Evolutionary conservation across 352 stramenopile genomes (phyloP).

Genomic region (Globisporangium paroecandrum): DNA sequence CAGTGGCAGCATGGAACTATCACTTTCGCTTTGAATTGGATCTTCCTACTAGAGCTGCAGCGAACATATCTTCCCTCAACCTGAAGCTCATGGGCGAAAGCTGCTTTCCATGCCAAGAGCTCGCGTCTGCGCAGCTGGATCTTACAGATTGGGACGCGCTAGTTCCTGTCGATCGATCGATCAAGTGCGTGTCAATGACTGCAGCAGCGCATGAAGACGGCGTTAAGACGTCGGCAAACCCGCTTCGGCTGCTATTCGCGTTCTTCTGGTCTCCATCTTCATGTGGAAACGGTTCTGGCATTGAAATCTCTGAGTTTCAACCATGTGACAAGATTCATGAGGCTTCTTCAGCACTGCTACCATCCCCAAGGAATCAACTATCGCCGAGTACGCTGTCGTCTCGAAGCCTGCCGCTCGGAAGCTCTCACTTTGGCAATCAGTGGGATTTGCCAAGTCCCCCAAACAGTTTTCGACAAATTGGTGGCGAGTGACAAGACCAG

Average conservation of each 20-base stretch:
- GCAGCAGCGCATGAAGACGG: background rate
- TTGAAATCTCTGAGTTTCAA: too few species aligned
- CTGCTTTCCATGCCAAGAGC: background rate
- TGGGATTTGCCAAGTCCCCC: conserved; percentile 6
- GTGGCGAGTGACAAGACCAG: background rate
- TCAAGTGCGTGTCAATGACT: conserved; percentile 2
- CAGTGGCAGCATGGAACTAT: conserved; percentile 15
- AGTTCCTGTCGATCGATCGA: background rate
- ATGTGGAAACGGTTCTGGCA: background rate
- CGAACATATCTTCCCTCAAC: background rate
- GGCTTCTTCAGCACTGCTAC: background rate
- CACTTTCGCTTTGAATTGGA: conserved; percentile 10
- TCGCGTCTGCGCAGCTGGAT: background rate
- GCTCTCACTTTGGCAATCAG: background rate
- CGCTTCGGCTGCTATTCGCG: background rate
- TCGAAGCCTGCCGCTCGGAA: conserved; percentile 4
- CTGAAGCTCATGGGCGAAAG: conserved; percentile 6
- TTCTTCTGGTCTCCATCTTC: conserved; percentile 1
- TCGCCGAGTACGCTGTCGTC: too few species aligned
- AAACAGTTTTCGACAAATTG: background rate
- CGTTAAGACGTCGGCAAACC: too few species aligned
- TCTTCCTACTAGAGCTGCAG: background rate
- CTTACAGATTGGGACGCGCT: background rate
- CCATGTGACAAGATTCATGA: background rate
- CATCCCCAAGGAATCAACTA: background rate